A percentile compares a stretch with the other conserved stretches of the same genome.
phyloP scores from a whole-genome alignment of 768 basidiomycete genomes.

The Hypholoma sublateritium region DNA sequence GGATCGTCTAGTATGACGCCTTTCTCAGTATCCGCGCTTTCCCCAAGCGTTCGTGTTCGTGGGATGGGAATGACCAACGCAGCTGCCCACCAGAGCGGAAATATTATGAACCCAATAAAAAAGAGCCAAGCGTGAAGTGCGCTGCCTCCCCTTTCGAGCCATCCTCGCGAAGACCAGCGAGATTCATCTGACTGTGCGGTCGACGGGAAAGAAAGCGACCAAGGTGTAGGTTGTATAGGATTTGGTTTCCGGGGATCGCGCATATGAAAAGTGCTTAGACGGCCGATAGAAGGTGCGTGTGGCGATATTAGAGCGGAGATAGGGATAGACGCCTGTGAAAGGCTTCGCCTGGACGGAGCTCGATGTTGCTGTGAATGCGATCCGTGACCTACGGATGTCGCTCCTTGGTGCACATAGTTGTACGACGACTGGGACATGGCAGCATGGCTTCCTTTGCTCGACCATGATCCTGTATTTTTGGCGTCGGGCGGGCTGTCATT shows the following conservation, averaged over 20 bases:
- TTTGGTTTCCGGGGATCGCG: conserved; percentile 73
- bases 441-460: conserved; percentile 36
- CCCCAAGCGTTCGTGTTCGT: conserved; percentile 61
- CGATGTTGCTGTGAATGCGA: conserved; percentile 26
- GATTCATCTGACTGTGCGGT: conserved; percentile 26
- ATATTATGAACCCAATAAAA: conserved; percentile 69
- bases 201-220: conserved; percentile 53
- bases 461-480: conserved; percentile 45
- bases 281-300: conserved; percentile 69
- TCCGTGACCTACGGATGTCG: conserved; percentile 20
- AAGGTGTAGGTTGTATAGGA: conserved; percentile 56
- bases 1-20: conserved; percentile 76
- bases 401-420: conserved; percentile 21
- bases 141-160: conserved; percentile 51
- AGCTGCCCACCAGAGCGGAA: conserved; percentile 65
- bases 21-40: conserved; percentile 52
- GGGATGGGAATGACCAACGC: conserved; percentile 51
- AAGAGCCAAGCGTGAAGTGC: conserved; percentile 77
- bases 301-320: conserved; percentile 77
- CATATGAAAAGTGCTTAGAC: conserved; percentile 71
- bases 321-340: conserved; percentile 76
- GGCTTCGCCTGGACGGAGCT: conserved; percentile 48
- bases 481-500: conserved; percentile 35
- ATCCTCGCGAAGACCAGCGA: conserved; percentile 32
- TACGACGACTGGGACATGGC: conserved; percentile 19